A percentile compares a stretch with the other conserved stretches of the same genome.
phyloP scores from a whole-genome alignment of 768 basidiomycete species.

The Coprinopsis marcescibilis region DNA sequence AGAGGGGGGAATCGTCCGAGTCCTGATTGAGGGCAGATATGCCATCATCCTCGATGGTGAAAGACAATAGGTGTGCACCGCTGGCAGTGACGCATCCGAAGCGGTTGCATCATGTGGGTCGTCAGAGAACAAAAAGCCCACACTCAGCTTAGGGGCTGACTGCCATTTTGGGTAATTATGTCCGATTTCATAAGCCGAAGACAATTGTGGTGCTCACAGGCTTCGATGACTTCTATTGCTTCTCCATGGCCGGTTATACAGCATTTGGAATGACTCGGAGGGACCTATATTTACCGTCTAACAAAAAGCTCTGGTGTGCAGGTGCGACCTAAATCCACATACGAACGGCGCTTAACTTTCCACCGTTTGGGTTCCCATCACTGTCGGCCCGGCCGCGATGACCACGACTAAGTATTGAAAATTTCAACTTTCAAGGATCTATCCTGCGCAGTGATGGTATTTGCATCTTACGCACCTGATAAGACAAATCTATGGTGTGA shows the following conservation, averaged over 20 bases:
- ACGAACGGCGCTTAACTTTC: no score
- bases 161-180: neutral
- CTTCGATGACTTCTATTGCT: constrained; percentile 3
- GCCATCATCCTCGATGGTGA: constrained; percentile 7
- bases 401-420: no score
- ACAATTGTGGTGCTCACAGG: constrained; percentile 3
- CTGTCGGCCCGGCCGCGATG: no score
- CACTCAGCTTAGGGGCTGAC: neutral
- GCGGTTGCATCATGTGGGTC: neutral
- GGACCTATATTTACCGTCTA: neutral
- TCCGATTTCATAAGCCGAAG: neutral
- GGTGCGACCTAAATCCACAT: no score
- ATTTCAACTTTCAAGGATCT: no score
- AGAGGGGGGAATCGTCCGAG: neutral
- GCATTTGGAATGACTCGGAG: neutral
- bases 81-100: constrained; percentile 2
- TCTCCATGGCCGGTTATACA: neutral
- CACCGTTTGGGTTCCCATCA: no score
- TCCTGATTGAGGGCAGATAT: constrained; percentile 1
- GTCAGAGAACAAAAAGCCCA: constrained; percentile 1
- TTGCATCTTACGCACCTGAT: no score
- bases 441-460: no score
- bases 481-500: no score
- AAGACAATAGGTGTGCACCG: constrained; percentile 9
- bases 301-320: no score